These are phyloP conservation scores for Dissophora globulifera DNA, from an alignment of 192 early-diverging fungal species.

Conservation along the genomic window DNA sequence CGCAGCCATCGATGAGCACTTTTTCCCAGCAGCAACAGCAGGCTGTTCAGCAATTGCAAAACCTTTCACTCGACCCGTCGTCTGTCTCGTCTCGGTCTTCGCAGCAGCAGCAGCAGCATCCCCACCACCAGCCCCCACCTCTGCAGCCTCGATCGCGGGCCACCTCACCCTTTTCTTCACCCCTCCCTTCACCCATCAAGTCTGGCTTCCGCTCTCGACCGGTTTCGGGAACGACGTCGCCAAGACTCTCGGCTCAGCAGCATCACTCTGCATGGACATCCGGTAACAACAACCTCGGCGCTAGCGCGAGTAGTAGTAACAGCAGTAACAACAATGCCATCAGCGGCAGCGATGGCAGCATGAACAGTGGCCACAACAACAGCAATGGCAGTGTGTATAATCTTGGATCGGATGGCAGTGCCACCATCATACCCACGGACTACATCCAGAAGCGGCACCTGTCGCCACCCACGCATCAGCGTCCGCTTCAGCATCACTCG, in stretches of 20 bases:
- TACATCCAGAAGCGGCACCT: conserved; percentile 46
- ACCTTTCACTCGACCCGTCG: conserved; percentile 22
- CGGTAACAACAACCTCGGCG: conserved; percentile 4
- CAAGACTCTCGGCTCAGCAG: conserved; percentile 17
- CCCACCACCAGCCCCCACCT: neutral
- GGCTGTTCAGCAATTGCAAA: conserved; percentile 45
- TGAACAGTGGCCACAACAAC: neutral
- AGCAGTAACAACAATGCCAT: conserved; percentile 8
- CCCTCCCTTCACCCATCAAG: conserved; percentile 46
- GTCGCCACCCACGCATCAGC: conserved; percentile 24
- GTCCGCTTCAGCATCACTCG: conserved; percentile 13
- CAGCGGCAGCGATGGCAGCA: too few relatives aligned
- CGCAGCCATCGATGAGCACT: conserved; percentile 15
- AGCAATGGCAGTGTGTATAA: conserved; percentile 11
- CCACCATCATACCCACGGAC: conserved; percentile 29
- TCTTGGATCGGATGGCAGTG: conserved; percentile 28
- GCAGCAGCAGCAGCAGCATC: conserved; percentile 24
- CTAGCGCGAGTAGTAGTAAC: conserved; percentile 8
- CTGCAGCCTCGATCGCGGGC: conserved; percentile 31
- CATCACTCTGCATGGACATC: conserved; percentile 20
- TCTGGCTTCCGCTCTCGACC: conserved; percentile 48
- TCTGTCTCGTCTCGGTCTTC: neutral
- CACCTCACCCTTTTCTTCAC: conserved; percentile 34
- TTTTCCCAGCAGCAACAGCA: conserved; percentile 49
- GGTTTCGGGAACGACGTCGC: conserved; percentile 46